Conservation (phyloP, 768 basidiomycete genomes). For the Gelatoporia subvermispora region DNA sequence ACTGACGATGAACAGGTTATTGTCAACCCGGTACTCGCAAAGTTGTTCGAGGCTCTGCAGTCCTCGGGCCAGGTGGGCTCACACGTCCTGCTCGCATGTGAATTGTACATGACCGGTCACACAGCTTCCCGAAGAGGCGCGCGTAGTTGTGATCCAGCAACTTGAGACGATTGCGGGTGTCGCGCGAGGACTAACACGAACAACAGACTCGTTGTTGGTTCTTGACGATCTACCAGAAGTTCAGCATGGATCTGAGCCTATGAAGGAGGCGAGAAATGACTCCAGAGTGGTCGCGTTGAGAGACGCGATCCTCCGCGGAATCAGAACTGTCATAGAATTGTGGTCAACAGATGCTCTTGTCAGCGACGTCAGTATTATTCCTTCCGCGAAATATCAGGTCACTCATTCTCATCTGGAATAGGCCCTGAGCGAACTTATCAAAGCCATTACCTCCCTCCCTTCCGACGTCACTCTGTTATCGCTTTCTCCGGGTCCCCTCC, state of each 20-base stretch:
- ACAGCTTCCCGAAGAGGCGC: conserved; percentile 73
- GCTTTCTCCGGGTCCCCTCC: conserved; percentile 73
- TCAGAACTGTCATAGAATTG: conserved; percentile 57
- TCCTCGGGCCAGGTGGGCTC: conserved; percentile 46
- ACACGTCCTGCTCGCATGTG: background rate
- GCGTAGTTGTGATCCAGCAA: conserved; percentile 59
- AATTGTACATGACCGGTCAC: background rate
- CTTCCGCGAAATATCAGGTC: background rate
- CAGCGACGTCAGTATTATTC: conserved; percentile 54
- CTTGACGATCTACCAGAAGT: conserved; percentile 53
- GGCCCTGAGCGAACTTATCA: conserved; percentile 81
- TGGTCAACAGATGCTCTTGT: conserved; percentile 81
- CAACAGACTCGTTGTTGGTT: conserved; percentile 60
- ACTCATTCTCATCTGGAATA: conserved; percentile 22
- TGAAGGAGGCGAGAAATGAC: conserved; percentile 62
- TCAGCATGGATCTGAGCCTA: conserved; percentile 44
- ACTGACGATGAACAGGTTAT: conserved; percentile 47
- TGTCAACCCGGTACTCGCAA: conserved; percentile 67
- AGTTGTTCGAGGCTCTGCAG: conserved; percentile 57
- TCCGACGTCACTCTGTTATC: conserved; percentile 75
- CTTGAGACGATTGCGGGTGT: conserved; percentile 81
- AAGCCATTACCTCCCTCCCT: conserved; percentile 79
- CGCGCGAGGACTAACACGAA: conserved; percentile 81
- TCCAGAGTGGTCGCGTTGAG: conserved; percentile 58
- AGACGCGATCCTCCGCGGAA: conserved; percentile 55